Evolutionary conservation across 208 protist species (phyloP), one percentile per base, ranked within the genome.

Genomic region (Trypanosoma boissoni): DNA sequence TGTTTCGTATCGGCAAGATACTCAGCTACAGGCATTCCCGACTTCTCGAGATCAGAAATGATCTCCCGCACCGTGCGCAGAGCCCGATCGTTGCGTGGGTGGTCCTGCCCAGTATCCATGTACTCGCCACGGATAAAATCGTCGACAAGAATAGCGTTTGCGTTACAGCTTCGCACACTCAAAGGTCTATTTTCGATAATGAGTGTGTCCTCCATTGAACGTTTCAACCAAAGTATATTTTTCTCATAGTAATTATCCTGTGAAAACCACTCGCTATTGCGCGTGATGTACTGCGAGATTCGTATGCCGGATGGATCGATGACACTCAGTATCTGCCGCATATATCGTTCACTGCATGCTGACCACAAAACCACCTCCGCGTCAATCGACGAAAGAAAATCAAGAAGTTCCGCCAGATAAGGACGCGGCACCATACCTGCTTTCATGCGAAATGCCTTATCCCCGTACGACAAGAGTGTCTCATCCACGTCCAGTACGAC

Each of bases 91-190:
- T 92, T 87, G 2, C 71, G 53, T 3, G 88, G 88, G 71, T 84
- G 72, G 60, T 95, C 88, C 57, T 85, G 79, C 1, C 83, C 85
- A 20, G 73, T 88, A 63, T 95, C 85, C 85, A 95, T 92, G 68
- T 92, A 92, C 79, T 95, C 88, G 18, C 80, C 88, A 20, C 88
- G 82, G 51, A 95, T 84, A 56, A 95, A 95, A 74, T 92, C 88
- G 23, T 92, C 80, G 21, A 95, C 85, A 18, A 95, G 74, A 45
- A 95, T 85, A 31, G 85, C 80, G 41, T 95, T 95, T 12, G 66
- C 76, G 64, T 95, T 95, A 74, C 88, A 92, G 65, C 86, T 91
- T 10, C 88, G 85, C 32, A 92, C 85, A 20, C 68, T 79, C 24
- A 95, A 51, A 2, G 88, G 58, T 4, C 88, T 74, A 58, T 95